phyloP scores from a whole-genome alignment of 495 filamentous ascomycete species.

The Aspergillus mulundensis region DNA sequence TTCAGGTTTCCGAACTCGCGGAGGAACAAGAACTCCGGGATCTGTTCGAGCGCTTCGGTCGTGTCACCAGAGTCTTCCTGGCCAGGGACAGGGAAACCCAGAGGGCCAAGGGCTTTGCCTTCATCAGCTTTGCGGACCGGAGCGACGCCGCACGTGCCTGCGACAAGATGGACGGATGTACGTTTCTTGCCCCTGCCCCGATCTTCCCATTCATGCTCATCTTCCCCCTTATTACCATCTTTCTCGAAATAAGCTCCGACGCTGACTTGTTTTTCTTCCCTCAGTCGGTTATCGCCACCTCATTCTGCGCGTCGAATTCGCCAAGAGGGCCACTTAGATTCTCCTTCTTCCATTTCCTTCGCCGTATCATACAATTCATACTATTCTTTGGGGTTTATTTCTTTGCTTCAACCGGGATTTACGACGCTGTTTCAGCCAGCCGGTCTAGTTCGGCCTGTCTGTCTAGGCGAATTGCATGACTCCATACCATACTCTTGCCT shows the following conservation, averaged over 20 bases:
- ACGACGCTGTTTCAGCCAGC: neutral
- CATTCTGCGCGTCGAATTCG: slow-evolving; percentile 87
- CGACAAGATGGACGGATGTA: slow-evolving; percentile 96
- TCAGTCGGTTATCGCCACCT: slow-evolving; percentile 81
- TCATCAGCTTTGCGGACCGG: slow-evolving; percentile 91
- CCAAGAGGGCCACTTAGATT: slow-evolving; percentile 67
- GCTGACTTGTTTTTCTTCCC: slow-evolving; percentile 7
- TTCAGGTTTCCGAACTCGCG: slow-evolving; percentile 88
- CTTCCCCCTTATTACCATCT: neutral
- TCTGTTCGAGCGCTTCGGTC: slow-evolving; percentile 96
- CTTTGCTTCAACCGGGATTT: slow-evolving; percentile 8
- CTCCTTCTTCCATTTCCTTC: slow-evolving; percentile 18
- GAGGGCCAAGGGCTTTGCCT: slow-evolving; percentile 94
- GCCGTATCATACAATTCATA: slow-evolving; percentile 14
- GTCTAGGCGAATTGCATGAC: neutral
- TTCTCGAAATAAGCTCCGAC: neutral
- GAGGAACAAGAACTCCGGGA: slow-evolving; percentile 92
- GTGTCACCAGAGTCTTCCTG: slow-evolving; percentile 93
- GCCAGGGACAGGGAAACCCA: slow-evolving; percentile 96
- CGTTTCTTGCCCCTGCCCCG: slow-evolving; percentile 28
- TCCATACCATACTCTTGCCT: neutral
- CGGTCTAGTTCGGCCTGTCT: neutral
- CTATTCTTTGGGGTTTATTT: slow-evolving; percentile 9
- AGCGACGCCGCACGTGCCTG: slow-evolving; percentile 85
- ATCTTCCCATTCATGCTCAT: neutral